Evolutionary conservation across 805 yeast genomes (phyloP).

Genomic region (Suhomyces vadensis): DNA sequence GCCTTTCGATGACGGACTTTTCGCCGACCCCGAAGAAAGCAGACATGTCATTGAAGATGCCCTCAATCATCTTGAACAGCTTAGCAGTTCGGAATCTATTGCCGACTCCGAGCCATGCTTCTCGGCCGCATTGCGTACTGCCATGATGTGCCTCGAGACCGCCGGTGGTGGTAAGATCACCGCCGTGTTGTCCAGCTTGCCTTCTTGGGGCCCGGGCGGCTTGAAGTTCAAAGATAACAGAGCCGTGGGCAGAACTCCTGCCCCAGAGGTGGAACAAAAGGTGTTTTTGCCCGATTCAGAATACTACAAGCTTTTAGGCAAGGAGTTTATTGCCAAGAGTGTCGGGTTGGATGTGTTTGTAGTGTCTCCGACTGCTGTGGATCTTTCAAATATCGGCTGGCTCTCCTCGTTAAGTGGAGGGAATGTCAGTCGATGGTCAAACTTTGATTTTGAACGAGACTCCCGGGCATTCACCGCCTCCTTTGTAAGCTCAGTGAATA

Average conservation of each 20-base stretch:
- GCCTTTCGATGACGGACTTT: conserved; percentile 77
- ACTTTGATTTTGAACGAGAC: conserved; percentile 68
- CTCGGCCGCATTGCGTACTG: conserved; percentile 77
- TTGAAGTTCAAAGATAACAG: conserved; percentile 47
- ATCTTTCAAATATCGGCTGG: conserved; percentile 70
- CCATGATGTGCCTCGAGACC: conserved; percentile 56
- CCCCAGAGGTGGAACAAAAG: conserved; percentile 47
- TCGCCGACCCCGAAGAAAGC: conserved; percentile 75
- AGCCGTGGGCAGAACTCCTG: conserved; percentile 40
- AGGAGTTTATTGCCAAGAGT: conserved; percentile 53
- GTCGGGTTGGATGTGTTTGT: conserved; percentile 80
- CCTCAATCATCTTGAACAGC: conserved; percentile 57
- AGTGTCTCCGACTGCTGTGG: conserved; percentile 64
- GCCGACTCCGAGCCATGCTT: conserved; percentile 64
- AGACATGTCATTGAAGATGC: conserved; percentile 64
- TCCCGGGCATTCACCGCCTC: conserved; percentile 64
- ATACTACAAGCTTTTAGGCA: conserved; percentile 61
- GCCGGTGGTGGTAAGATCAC: conserved; percentile 86
- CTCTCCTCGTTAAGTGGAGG: conserved; percentile 77
- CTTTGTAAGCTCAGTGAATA: conserved; percentile 50
- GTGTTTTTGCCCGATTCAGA: conserved; percentile 59
- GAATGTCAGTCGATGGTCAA: conserved; percentile 57
- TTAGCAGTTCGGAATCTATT: conserved; percentile 36
- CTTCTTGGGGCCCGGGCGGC: conserved; percentile 80
- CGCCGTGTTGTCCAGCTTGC: conserved; percentile 64